A percentile compares a stretch with the other conserved stretches of the same genome.
Conservation (phyloP, 2,329 filamentous ascomycete species). For the Trichoderma sp. region DNA sequence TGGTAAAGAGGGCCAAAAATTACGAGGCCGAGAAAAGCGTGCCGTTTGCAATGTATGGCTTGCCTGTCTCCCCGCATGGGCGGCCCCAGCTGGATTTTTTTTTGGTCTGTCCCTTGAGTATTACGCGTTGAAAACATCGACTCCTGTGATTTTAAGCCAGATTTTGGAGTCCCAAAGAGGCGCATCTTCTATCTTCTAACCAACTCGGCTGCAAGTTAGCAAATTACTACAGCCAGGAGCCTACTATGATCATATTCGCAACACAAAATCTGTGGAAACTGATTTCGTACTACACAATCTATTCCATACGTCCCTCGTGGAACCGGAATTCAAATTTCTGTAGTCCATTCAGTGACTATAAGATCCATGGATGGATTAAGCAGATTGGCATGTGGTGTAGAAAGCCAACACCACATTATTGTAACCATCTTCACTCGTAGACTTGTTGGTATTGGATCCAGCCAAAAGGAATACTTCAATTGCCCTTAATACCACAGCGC, state of each 20-base stretch:
- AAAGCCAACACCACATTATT: not conserved
- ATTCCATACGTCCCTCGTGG: not conserved
- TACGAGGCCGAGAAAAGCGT: not conserved
- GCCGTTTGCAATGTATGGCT: not conserved
- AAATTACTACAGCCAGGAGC: not conserved
- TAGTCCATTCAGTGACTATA: not conserved
- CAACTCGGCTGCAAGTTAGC: not conserved
- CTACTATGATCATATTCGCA: not conserved
- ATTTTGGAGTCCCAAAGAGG: not conserved
- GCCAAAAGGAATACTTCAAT: not conserved
- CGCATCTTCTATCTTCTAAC: not conserved
- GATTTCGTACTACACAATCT: not conserved
- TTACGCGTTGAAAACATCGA: not conserved
- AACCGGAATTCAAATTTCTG: not conserved
- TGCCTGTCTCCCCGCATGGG: not conserved
- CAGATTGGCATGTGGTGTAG: not conserved
- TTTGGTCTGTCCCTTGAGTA: not conserved
- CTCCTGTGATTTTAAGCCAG: not conserved
- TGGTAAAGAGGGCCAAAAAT: not conserved
- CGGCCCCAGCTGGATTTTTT: not conserved
- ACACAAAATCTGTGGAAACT: not conserved
- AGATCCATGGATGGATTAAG: too few species aligned
- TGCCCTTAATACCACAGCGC: not conserved
- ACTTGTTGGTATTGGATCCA: not conserved
- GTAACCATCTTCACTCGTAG: not conserved